Evolutionary conservation across 768 basidiomycete species (phyloP).

Genomic region (Hydnomerulius pinastri): DNA sequence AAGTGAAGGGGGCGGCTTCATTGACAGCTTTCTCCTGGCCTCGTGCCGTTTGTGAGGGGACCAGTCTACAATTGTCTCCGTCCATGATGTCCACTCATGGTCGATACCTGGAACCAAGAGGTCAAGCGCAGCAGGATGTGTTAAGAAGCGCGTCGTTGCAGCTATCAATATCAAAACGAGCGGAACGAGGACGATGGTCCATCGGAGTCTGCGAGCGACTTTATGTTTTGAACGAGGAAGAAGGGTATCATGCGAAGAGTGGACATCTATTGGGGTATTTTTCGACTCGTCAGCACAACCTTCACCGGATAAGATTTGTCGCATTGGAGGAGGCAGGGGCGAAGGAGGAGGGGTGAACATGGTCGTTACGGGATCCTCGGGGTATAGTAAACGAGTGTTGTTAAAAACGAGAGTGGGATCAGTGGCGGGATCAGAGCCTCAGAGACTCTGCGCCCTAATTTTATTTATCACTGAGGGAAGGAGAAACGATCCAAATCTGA

Average conservation of each 20-base stretch:
- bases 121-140: constrained; percentile 51
- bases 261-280: constrained; percentile 3
- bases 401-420: constrained; percentile 30
- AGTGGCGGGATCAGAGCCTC: constrained; percentile 13
- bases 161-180: constrained; percentile 56
- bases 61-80: constrained; percentile 36
- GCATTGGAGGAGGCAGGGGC: constrained; percentile 29
- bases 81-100: constrained; percentile 33
- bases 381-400: constrained; percentile 27
- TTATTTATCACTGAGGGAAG: neutral
- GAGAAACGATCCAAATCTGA: neutral
- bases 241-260: constrained; percentile 4
- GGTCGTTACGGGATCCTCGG: neutral
- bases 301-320: constrained; percentile 7
- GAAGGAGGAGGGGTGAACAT: constrained; percentile 50
- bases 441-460: constrained; percentile 6
- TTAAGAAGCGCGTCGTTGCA: constrained; percentile 49
- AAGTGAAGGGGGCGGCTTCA: constrained; percentile 11
- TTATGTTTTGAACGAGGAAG: constrained; percentile 32
- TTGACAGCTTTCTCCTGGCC: neutral
- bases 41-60: constrained; percentile 45
- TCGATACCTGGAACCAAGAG: constrained; percentile 31
- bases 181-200: constrained; percentile 59
- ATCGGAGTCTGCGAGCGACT: constrained; percentile 40
- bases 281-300: neutral